Conservation (phyloP, 371 early-diverging fungal species). For the Mortierella sp. region DNA sequence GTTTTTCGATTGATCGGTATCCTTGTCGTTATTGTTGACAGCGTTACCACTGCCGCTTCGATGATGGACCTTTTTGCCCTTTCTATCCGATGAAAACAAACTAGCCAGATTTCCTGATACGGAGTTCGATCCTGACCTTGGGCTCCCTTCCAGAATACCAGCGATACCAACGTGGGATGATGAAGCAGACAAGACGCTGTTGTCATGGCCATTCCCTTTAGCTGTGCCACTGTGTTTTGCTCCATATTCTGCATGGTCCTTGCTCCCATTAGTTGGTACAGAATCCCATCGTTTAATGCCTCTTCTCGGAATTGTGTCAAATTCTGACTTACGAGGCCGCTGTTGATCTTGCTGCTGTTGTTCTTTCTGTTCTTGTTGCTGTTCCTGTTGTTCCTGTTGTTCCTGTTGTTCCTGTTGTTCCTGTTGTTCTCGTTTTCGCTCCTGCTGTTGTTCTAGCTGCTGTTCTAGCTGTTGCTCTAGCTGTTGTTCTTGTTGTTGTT, state of each 20-base stretch:
- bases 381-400: conserved; percentile 7
- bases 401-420: not conserved
- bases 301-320: conserved; percentile 19
- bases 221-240: not conserved
- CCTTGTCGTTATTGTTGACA: not conserved
- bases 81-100: conserved; percentile 21
- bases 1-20: not conserved
- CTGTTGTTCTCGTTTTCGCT: too few species aligned
- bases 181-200: conserved; percentile 4
- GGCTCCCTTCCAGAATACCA: conserved; percentile 34
- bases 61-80: conserved; percentile 14
- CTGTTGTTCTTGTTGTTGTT: not conserved
- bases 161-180: conserved; percentile 44
- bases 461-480: too few species aligned
- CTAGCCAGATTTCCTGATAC: conserved; percentile 33
- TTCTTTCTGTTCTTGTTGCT: not conserved
- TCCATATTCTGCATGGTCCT: not conserved
- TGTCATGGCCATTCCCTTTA: not conserved
- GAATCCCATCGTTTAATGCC: conserved; percentile 2
- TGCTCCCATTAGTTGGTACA: not conserved
- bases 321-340: conserved; percentile 3
- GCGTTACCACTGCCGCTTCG: not conserved
- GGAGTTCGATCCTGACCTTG: conserved; percentile 11
- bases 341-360: conserved; percentile 3
- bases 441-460: too few species aligned